Percentiles rank a stretch among this genome's conserved stretches.
Conservation (phyloP, 352 stramenopile genomes). For the Phytophthora pini region DNA sequence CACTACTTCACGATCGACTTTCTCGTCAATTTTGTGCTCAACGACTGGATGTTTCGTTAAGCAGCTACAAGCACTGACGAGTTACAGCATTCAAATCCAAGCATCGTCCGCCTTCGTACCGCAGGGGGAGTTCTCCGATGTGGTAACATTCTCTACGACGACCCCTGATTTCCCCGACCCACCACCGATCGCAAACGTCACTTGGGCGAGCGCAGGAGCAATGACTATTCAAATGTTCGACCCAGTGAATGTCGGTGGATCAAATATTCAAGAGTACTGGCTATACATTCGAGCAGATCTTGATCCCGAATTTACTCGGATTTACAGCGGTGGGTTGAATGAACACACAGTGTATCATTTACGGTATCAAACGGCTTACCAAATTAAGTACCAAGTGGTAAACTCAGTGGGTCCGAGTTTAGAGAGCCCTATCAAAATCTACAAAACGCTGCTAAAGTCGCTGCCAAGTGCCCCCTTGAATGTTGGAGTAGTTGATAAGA, state of each 20-base stretch:
- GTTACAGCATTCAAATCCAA: slow-evolving; percentile 52
- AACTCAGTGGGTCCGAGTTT: slow-evolving; percentile 57
- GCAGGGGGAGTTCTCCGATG: slow-evolving; percentile 37
- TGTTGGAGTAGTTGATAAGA: slow-evolving; percentile 32
- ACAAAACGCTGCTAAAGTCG: slow-evolving; percentile 51
- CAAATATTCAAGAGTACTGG: slow-evolving; percentile 47
- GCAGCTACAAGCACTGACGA: slow-evolving; percentile 43
- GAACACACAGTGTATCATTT: slow-evolving; percentile 46
- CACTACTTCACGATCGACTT: slow-evolving; percentile 16
- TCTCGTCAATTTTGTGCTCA: slow-evolving; percentile 36
- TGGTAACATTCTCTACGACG: slow-evolving; percentile 36
- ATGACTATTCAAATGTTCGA: slow-evolving; percentile 64
- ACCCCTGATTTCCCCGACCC: slow-evolving; percentile 48
- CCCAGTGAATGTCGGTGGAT: slow-evolving; percentile 54
- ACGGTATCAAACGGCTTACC: slow-evolving; percentile 39
- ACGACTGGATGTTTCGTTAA: slow-evolving; percentile 50
- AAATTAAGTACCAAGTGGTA: slow-evolving; percentile 56
- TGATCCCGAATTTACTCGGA: slow-evolving; percentile 26
- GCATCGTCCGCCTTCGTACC: slow-evolving; percentile 36
- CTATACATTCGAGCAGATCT: slow-evolving; percentile 42
- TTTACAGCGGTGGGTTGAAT: slow-evolving; percentile 33
- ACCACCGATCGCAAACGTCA: slow-evolving; percentile 41
- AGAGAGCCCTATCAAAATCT: slow-evolving; percentile 25
- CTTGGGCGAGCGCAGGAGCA: slow-evolving; percentile 49
- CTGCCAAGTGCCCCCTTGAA: slow-evolving; percentile 47